phyloP scores from a whole-genome alignment of 225 moss, liverwort and hornwort genomes.

The Anthoceros angustus region DNA sequence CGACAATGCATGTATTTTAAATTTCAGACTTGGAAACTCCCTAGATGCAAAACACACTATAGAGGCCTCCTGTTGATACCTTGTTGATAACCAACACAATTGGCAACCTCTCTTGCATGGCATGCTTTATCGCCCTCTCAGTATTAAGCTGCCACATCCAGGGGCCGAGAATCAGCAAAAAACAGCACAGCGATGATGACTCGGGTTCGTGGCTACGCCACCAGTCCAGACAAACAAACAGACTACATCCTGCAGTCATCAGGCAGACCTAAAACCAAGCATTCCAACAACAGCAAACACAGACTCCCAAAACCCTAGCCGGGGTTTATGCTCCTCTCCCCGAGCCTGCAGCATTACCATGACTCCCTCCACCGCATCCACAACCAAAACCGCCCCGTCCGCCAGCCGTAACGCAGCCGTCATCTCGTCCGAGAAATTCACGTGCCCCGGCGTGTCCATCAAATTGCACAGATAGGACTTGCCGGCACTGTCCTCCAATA shows the following conservation, averaged over 20 bases:
- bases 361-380: conserved; percentile 96
- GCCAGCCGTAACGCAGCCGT: conserved; percentile 84
- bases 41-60: not conserved
- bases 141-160: conserved; percentile 56
- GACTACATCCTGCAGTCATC: not conserved
- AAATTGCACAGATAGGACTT: conserved; percentile 84
- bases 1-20: not conserved
- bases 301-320: not conserved
- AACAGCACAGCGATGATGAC: not conserved
- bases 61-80: conserved; percentile 22
- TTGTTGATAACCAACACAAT: conserved; percentile 91
- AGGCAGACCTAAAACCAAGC: not conserved
- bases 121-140: conserved; percentile 82
- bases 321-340: too few species aligned
- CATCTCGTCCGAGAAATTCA: conserved; percentile 98
- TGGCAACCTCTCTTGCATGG: conserved; percentile 84
- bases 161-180: conserved; percentile 3
- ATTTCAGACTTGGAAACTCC: not conserved
- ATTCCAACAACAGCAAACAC: not conserved
- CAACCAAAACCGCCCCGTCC: conserved; percentile 92
- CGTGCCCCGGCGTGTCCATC: conserved; percentile 92
- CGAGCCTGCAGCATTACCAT: conserved; percentile 33
- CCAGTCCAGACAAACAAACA: not conserved
- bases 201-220: not conserved
- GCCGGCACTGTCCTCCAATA: conserved; percentile 75